A percentile compares a stretch with the other conserved stretches of the same genome.
Evolutionary conservation across 352 stramenopile species (phyloP).

Genomic region (Globisporangium sylvaticum): DNA sequence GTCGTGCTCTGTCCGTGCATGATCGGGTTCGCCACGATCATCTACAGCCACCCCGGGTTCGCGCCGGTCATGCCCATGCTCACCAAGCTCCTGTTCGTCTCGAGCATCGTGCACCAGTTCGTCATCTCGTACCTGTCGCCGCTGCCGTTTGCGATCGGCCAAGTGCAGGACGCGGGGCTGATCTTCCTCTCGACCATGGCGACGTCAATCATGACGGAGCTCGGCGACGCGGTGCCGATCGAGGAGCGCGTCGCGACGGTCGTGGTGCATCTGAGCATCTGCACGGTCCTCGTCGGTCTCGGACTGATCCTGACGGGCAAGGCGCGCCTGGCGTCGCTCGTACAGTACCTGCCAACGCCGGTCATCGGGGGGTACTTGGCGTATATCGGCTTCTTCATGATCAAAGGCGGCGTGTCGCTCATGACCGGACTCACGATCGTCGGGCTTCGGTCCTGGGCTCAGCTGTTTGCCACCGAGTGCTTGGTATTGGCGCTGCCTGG

Average conservation of each 20-base stretch:
- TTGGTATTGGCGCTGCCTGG: constrained; percentile 80
- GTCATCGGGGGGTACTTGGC: constrained; percentile 96
- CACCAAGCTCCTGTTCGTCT: constrained; percentile 93
- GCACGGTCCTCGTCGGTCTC: constrained; percentile 88
- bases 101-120: constrained; percentile 92
- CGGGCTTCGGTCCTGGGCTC: constrained; percentile 56
- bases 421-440: constrained; percentile 82
- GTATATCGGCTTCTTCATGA: constrained; percentile 95
- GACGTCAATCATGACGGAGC: constrained; percentile 81
- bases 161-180: constrained; percentile 95
- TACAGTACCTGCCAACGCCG: constrained; percentile 94
- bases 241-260: constrained; percentile 84
- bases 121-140: constrained; percentile 89
- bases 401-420: constrained; percentile 86
- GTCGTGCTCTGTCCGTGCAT: constrained; percentile 59
- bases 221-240: constrained; percentile 49
- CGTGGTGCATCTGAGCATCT: constrained; percentile 90
- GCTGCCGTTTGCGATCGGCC: constrained; percentile 94
- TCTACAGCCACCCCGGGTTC: constrained; percentile 85
- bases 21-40: constrained; percentile 92
- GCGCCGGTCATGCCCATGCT: constrained; percentile 47
- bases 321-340: constrained; percentile 87
- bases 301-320: constrained; percentile 90
- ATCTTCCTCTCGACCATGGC: constrained; percentile 96
- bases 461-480: constrained; percentile 48